These are phyloP conservation scores for Blastocrithidia nonstop DNA, from an alignment of 208 protist species.

Conservation along the genomic window DNA sequence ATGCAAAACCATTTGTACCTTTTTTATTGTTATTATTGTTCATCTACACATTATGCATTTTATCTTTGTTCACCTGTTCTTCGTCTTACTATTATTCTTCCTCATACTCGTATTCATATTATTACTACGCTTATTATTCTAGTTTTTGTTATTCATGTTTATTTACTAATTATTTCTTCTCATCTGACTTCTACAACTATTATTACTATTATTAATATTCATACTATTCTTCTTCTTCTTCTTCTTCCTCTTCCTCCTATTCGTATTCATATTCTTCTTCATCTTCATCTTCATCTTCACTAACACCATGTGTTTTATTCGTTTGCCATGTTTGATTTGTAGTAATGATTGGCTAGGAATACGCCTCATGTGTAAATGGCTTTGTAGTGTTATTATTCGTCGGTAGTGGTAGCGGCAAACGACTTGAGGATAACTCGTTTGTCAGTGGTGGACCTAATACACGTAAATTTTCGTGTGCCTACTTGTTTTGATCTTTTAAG, in stretches of 20 bases:
- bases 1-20: background rate
- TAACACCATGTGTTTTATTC: background rate
- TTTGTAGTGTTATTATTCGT: no score
- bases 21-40: background rate
- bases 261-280: constrained; percentile 22
- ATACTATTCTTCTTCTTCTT: background rate
- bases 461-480: no score
- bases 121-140: constrained; percentile 4
- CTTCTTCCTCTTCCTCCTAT: constrained; percentile 12
- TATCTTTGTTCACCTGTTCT: background rate
- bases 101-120: background rate
- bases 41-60: background rate
- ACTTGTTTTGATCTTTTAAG: no score
- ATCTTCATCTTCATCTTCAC: constrained; percentile 6
- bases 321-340: background rate
- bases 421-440: no score
- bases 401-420: no score
- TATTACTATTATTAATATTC: background rate
- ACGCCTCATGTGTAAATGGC: no score
- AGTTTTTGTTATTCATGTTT: constrained; percentile 10
- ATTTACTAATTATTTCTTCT: constrained; percentile 13
- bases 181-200: constrained; percentile 1
- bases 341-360: no score
- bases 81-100: constrained; percentile 4
- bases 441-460: no score